Conservation (phyloP, 139 green algal genomes). For the Nannochloris sp. region DNA sequence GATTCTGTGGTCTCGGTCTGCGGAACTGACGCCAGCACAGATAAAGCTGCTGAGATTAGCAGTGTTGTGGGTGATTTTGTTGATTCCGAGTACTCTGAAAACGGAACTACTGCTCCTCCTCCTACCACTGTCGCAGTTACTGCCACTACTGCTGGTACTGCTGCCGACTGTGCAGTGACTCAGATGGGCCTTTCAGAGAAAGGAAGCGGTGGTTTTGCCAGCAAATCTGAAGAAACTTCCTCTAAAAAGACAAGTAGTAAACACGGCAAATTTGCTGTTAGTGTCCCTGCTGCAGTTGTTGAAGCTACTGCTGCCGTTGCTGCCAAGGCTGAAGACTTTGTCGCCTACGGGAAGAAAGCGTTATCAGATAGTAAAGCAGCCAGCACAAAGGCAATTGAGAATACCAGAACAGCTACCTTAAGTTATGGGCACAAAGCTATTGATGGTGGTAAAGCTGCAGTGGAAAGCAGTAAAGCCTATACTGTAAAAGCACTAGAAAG, state of each 20-base stretch:
- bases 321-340: not conserved
- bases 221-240: not conserved
- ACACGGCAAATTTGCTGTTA: not conserved
- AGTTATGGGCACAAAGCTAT: not conserved
- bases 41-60: not conserved
- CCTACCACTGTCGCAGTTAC: not conserved
- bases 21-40: slow-evolving; percentile 7
- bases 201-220: not conserved
- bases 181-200: not conserved
- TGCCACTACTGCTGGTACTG: not conserved
- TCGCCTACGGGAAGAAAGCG: not conserved
- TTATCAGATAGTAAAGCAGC: too few relatives aligned
- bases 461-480: not conserved
- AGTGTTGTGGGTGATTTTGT: slow-evolving; percentile 8
- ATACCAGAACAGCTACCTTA: too few relatives aligned
- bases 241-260: not conserved
- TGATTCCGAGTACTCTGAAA: slow-evolving; percentile 10
- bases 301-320: not conserved
- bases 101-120: too few relatives aligned
- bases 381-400: too few relatives aligned
- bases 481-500: not conserved
- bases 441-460: not conserved
- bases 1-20: slow-evolving; percentile 1
- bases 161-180: not conserved
- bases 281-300: not conserved